Base-by-base conservation (phyloP, 1,139 yeast genomes). In the Hansenula sp. region DNA sequence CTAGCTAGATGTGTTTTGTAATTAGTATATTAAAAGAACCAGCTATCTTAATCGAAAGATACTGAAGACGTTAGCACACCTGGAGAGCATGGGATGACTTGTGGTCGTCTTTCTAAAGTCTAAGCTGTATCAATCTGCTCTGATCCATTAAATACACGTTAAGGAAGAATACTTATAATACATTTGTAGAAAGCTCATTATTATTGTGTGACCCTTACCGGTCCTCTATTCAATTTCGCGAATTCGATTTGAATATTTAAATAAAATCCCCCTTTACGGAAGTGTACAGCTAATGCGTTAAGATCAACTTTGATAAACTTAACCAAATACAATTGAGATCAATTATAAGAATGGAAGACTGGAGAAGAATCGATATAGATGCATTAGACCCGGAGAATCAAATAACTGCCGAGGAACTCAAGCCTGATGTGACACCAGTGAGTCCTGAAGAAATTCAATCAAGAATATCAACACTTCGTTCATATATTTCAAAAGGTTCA, bases 351-450 rank as follows among this genome's bases (percentile, higher is more conserved):
- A 61, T 62, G 64, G 65, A 62, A 35, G 70, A 68, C 45, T 68
- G 73, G 73, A 67, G 98, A 75, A 79, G 90, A 73, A 86, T 90
- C 54, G 96, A 92, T 61, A 81, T 92, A 44, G 97, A 92, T 64
- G 87, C 89, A 20, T 79, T 80, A 55, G 97, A 90, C 57, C 84
- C 95, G 7, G 96, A 88, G 41, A 62, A 61, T 48, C 75, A 75
- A 44, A 65, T 86, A 49, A 68, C 82, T 21, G 72, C 72, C 35
- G 81, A 75, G 48, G 92, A 85, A 40, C 68, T 86, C 52, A 62
- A 75, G 19, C 89, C 89, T 39, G 55, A 61, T 42, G 58, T 60
- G 20, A 57, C 62, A 4, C 62, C 69, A 2, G 68, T 73, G 12
- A 61, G 77, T 4, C 61, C 68, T 32, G 72, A 69, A 28, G 85